Base-by-base conservation (phyloP, 345 rosid genomes). In the Populus nigra region DNA sequence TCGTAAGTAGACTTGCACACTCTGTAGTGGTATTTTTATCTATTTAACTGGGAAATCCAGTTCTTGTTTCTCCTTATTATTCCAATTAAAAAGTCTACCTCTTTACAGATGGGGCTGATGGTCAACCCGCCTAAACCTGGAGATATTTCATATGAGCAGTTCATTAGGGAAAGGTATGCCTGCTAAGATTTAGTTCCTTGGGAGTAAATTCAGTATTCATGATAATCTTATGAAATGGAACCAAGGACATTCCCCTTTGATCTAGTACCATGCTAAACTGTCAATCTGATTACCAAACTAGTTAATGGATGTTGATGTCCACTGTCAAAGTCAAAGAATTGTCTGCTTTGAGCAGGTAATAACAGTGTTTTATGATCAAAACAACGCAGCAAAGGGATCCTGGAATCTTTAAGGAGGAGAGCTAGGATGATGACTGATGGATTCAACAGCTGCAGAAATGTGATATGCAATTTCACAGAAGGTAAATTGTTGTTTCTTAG, bases 401-500 rank as follows among this genome's bases (percentile, higher is more conserved):
- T 96, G 74, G 94, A 93, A 83, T 96, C 99, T 1, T 86, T 96
- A 75, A 92, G 96, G 84, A 90, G 91, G 86, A 92, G 98, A 81
- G 99, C 99, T 71, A 89, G 80, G 81, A 73, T 96, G 33, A 96
- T 96, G 99, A 96, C 99, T 59, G 99, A 96, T 73, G 98, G 99
- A 82, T 96, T 96, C 87, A 93, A 96, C 90, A 93, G 94, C 91
- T 92, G 98, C 91, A 91, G 85, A 83, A 96, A 96, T 74, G 98
- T 96, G 1, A 90, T 92, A 36, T 96, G 99, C 81, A 96, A 96
- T 81, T 96, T 96, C 90, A 96, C 98, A 1, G 98, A 96, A 90
- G 99, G 99, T 92, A 80, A 69, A 73, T 62, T 3, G 16, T 25
- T 76, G 49, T 45, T 47, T 49, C 67, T 16, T 29, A 3, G 23